A percentile compares a stretch with the other conserved stretches of the same genome.
Conservation (phyloP, 2,329 filamentous ascomycete species). For the Botrytis fragariae region DNA sequence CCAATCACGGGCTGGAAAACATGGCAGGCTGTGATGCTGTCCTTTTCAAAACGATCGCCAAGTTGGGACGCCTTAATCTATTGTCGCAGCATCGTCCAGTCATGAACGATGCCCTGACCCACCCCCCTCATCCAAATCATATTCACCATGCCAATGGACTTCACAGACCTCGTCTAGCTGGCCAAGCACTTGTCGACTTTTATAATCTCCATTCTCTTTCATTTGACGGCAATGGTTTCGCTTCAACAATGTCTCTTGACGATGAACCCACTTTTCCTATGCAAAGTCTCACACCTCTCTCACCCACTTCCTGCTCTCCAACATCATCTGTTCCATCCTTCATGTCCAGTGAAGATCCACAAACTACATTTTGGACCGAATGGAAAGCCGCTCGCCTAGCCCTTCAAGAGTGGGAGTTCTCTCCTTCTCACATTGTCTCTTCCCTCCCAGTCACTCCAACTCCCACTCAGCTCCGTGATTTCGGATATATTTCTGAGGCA, state of each 20-base stretch:
- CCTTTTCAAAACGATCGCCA: conserved; percentile 81
- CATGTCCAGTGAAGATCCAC: conserved; percentile 51
- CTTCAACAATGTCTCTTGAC: conserved; percentile 46
- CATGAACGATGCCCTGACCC: conserved; percentile 44
- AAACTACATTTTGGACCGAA: conserved; percentile 74
- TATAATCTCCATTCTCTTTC: conserved; percentile 54
- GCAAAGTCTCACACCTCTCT: conserved; percentile 24
- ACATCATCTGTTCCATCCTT: neutral
- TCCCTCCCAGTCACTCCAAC: conserved; percentile 51
- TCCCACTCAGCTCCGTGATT: conserved; percentile 65
- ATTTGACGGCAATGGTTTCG: conserved; percentile 68
- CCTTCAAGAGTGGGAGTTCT: conserved; percentile 79
- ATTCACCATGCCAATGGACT: conserved; percentile 33
- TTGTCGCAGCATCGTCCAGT: conserved; percentile 69
- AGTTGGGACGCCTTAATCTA: conserved; percentile 79
- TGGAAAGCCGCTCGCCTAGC: conserved; percentile 77
- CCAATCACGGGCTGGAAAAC: conserved; percentile 64
- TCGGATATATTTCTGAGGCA: conserved; percentile 80
- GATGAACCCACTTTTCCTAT: conserved; percentile 50
- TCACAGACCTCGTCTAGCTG: conserved; percentile 42
- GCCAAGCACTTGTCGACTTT: conserved; percentile 45
- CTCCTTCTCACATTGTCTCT: conserved; percentile 50
- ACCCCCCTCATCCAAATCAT: conserved; percentile 27
- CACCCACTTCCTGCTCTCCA: conserved; percentile 40
- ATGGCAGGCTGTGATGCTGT: conserved; percentile 82